Evolutionary conservation across 352 stramenopile genomes (phyloP), one percentile per base, ranked within the genome.

Genomic region (Phytophthora hibernalis): DNA sequence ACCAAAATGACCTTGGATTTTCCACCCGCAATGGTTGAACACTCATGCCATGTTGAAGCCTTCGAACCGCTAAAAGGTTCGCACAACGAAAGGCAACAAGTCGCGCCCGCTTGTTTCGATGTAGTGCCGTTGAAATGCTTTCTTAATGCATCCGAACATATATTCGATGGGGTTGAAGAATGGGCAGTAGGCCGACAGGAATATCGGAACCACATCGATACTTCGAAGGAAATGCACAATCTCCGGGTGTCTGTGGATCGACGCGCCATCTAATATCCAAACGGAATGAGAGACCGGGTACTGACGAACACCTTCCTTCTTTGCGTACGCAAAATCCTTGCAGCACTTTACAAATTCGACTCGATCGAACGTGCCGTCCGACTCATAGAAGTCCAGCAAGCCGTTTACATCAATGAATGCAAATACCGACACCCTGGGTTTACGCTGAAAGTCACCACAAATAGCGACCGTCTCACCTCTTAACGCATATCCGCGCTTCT

Each of bases 331-430:
- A 20, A 43, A 43, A 20, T 20, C 37, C 15, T 20, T 43, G 15
- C 37, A 43, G 37, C 37, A 43, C 37, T n/a, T 21, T 13, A 59
- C 22, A 44, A 76, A 76, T 21, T 59, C 18, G 3, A 62, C 21
- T 16, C 67, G 51, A 45, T 74, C 66, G 50, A 79, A 73, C 2
- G 58, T 76, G 5, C 60, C 68, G 3, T 68, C 54, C 0, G 61
- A 71, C 18, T 68, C 20, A 21, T 54, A 77, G 33, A 44, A 57
- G 15, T 72, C 68, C 16, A 67, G 52, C 6, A 74, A 0, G 11
- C 68, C 68, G 31, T 80, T 28, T 26, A 38, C 64, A 38, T 42
- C 50, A 53, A 65, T 58, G 10, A 67, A 72, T 5, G 45, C 56
- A 22, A 61, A 49, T 20, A 55, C 30, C 1, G 64, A 78, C 0